Conservation (phyloP, 2,329 filamentous ascomycete species). For the Aurifilum marmelostoma region DNA sequence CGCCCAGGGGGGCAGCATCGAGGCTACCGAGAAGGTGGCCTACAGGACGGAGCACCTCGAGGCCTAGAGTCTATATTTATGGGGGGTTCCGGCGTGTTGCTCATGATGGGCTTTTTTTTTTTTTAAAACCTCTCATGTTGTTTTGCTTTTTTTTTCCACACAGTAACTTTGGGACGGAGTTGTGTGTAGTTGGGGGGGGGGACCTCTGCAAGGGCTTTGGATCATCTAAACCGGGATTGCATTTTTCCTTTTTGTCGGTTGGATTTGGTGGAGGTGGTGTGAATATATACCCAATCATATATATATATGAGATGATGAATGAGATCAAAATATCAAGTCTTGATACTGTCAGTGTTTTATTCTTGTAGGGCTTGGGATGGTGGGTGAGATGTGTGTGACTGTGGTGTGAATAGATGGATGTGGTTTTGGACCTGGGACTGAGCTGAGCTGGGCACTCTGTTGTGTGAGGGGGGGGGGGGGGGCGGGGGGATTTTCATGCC, state of each 20-base stretch:
- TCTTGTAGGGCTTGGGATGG: not conserved
- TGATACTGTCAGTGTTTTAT: too few species aligned
- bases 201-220: too few species aligned
- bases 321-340: not conserved
- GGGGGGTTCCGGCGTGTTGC: too few species aligned
- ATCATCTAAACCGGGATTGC: too few species aligned
- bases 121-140: too few species aligned
- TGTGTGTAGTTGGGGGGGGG: too few species aligned
- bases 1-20: conserved; percentile 7
- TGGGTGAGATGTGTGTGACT: too few species aligned
- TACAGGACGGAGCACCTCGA: conserved; percentile 25
- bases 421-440: not conserved
- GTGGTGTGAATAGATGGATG: not conserved
- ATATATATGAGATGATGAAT: not conserved
- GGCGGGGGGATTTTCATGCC: too few species aligned
- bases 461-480: too few species aligned
- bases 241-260: not conserved
- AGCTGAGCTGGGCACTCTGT: too few species aligned
- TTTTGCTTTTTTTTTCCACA: not conserved
- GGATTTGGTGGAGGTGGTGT: not conserved
- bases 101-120: too few species aligned
- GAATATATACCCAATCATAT: not conserved
- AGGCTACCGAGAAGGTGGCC: conserved; percentile 14
- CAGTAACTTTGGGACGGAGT: not conserved
- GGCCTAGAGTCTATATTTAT: too few species aligned